phyloP scores from a whole-genome alignment of 208 protist species.

The Lotmaria passim region DNA sequence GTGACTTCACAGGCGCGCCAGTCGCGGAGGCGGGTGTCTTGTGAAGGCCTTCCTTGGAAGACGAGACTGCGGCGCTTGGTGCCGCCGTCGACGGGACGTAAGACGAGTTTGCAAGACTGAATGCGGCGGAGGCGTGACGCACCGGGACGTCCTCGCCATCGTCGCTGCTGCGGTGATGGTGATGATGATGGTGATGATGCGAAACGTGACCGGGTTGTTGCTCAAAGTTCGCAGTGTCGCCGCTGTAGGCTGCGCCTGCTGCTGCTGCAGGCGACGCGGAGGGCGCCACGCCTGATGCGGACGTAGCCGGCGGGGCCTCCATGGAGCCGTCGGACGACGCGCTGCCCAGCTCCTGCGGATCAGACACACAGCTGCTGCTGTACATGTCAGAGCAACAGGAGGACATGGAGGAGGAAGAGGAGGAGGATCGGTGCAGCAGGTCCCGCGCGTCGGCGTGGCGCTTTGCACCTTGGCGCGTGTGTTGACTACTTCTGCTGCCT shows the following conservation, averaged over 20 bases:
- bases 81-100: not conserved
- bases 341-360: constrained; percentile 6
- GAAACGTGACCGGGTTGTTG: too few relatives aligned
- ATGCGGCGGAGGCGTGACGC: constrained; percentile 20
- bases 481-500: too few relatives aligned
- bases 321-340: not conserved
- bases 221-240: too few relatives aligned
- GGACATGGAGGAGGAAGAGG: constrained; percentile 15
- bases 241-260: not conserved
- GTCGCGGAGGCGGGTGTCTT: too few relatives aligned
- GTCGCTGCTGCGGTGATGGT: not conserved
- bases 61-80: not conserved
- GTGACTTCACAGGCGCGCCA: too few relatives aligned
- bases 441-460: constrained; percentile 23
- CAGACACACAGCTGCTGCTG: not conserved
- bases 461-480: not conserved
- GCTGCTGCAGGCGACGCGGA: not conserved
- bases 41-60: too few relatives aligned
- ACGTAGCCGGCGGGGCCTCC: not conserved
- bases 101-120: constrained; percentile 22
- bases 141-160: not conserved
- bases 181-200: constrained; percentile 2
- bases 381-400: constrained; percentile 12
- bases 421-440: constrained; percentile 27
- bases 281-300: not conserved